These are phyloP conservation scores for Conoideocrella luteorostrata DNA, from an alignment of 2,329 filamentous ascomycete species.

Conservation along the genomic window DNA sequence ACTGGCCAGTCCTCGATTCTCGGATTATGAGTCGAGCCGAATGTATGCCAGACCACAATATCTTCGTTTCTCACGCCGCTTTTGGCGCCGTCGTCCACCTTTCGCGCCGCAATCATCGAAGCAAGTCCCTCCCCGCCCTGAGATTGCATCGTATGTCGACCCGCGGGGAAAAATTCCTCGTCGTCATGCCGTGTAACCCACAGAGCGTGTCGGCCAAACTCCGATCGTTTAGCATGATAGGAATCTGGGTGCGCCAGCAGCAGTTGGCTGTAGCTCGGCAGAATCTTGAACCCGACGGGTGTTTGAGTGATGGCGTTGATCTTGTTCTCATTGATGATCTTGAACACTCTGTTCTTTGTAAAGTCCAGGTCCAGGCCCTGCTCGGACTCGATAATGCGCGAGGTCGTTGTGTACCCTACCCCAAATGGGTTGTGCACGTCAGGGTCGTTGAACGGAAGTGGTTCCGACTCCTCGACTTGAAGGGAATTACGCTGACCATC, in stretches of 20 bases:
- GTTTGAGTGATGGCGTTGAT: constrained; percentile 41
- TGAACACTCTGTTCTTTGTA: constrained; percentile 40
- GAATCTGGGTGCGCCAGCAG: constrained; percentile 39
- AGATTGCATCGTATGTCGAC: constrained; percentile 45
- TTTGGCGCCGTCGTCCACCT: constrained; percentile 8
- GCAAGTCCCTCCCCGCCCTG: constrained; percentile 38
- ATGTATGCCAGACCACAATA: constrained; percentile 39
- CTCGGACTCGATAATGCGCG: constrained; percentile 38
- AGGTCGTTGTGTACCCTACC: constrained; percentile 52
- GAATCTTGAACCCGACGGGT: constrained; percentile 43
- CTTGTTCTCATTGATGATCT: constrained; percentile 39
- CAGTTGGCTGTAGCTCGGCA: constrained; percentile 37
- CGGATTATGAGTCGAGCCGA: constrained; percentile 42
- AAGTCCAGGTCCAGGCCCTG: constrained; percentile 47
- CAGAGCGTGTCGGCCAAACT: constrained; percentile 37
- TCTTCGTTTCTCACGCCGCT: constrained; percentile 8
- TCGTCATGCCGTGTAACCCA: constrained; percentile 45
- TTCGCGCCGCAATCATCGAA: constrained; percentile 36
- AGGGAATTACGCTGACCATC: constrained; percentile 46
- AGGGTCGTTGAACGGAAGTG: constrained; percentile 32
- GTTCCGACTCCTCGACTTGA: constrained; percentile 30
- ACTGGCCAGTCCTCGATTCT: constrained; percentile 44
- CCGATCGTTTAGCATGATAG: constrained; percentile 33
- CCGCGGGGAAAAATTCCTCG: constrained; percentile 42
- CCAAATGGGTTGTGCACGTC: constrained; percentile 50